Percentiles rank a stretch among this genome's conserved stretches.
phyloP scores from a whole-genome alignment of 495 filamentous ascomycete genomes.

The Podospora pseudoanserina region DNA sequence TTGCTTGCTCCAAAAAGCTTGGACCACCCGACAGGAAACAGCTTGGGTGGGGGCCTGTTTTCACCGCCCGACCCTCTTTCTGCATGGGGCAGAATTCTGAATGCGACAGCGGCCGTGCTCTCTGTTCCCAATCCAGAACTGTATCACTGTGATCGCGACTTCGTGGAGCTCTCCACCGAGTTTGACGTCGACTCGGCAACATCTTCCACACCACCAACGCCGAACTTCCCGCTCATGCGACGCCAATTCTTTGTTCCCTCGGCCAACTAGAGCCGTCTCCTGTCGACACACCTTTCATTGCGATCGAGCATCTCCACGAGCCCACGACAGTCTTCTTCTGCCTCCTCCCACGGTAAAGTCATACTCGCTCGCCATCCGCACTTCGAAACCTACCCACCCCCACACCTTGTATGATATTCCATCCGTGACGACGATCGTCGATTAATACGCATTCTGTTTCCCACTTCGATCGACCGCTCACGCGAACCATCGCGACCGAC shows the following conservation, averaged over 20 bases:
- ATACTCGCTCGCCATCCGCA: conserved; percentile 5
- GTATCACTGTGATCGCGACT: background rate
- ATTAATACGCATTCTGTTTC: background rate
- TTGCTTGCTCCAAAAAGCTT: background rate
- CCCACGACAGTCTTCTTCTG: background rate
- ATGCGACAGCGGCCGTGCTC: conserved; percentile 18
- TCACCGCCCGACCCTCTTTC: conserved; percentile 15
- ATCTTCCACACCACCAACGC: background rate
- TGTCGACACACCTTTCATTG: background rate
- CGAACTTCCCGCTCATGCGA: background rate
- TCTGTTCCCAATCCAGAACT: background rate
- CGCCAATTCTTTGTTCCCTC: background rate
- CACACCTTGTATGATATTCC: conserved; percentile 1
- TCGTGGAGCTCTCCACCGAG: background rate
- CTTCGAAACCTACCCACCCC: background rate
- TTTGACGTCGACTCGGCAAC: background rate
- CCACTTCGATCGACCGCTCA: background rate
- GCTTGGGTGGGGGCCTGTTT: conserved; percentile 1
- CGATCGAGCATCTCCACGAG: background rate
- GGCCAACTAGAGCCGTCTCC: background rate
- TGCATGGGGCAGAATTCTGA: conserved; percentile 17
- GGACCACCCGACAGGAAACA: background rate
- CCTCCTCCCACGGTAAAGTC: conserved; percentile 5
- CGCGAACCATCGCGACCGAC: conserved; percentile 9
- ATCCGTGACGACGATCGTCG: background rate